Percentiles rank a stretch among this genome's conserved stretches.
Evolutionary conservation across 345 rosid species (phyloP).

Genomic region (Syzygium oleosum): DNA sequence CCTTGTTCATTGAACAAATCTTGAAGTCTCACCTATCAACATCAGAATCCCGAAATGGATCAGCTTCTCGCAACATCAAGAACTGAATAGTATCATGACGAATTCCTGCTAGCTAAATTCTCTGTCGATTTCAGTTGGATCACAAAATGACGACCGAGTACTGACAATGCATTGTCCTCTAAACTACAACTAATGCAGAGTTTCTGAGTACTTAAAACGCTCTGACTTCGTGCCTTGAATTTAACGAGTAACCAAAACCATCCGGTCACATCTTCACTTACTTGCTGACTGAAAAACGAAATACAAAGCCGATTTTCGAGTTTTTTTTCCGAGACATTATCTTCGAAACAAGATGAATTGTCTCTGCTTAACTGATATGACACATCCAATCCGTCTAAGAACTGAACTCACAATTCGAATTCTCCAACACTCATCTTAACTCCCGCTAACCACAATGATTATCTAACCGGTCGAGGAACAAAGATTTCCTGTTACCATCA

Average conservation of each 20-base stretch:
- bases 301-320: background rate
- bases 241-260: background rate
- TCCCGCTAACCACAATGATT: background rate
- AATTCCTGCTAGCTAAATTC: background rate
- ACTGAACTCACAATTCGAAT: background rate
- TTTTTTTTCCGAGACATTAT: background rate
- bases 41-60: background rate
- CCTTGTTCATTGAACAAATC: conserved; percentile 73
- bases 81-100: background rate
- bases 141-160: background rate
- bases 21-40: conserved; percentile 28
- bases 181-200: background rate
- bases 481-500: background rate
- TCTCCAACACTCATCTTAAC: background rate
- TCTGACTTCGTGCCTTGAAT: background rate
- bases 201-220: background rate
- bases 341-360: background rate
- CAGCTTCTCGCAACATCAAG: background rate
- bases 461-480: background rate
- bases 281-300: background rate
- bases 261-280: background rate
- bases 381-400: background rate
- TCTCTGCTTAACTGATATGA: background rate
- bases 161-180: background rate
- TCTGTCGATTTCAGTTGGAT: fast-evolving